A percentile compares a stretch with the other conserved stretches of the same genome.
phyloP scores from a whole-genome alignment of 768 basidiomycete genomes.

The Chalciporus piperatus region DNA sequence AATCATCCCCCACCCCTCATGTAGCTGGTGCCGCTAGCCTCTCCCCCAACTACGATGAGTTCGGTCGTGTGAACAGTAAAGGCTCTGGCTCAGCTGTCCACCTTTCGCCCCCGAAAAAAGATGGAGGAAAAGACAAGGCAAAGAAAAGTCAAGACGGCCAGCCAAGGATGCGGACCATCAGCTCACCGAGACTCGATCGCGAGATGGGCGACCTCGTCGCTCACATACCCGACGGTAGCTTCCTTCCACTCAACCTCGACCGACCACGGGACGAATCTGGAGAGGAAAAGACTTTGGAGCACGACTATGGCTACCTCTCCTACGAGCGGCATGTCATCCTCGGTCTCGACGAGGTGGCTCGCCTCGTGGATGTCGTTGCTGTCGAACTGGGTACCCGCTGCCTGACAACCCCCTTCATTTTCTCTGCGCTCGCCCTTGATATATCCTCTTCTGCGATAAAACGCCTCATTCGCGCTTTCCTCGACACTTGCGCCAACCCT shows the following conservation, averaged over 20 bases:
- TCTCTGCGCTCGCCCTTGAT: slow-evolving; percentile 86
- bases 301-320: slow-evolving; percentile 72
- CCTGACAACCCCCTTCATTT: slow-evolving; percentile 87
- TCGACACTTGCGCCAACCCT: slow-evolving; percentile 53
- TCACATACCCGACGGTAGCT: slow-evolving; percentile 47
- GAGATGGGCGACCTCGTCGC: slow-evolving; percentile 36
- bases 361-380: slow-evolving; percentile 68
- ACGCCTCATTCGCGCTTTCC: slow-evolving; percentile 75
- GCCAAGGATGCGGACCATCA: slow-evolving; percentile 40
- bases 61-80: slow-evolving; percentile 56
- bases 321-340: slow-evolving; percentile 72
- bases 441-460: slow-evolving; percentile 71
- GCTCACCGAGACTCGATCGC: slow-evolving; percentile 35
- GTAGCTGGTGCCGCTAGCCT: neutral
- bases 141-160: slow-evolving; percentile 40
- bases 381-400: slow-evolving; percentile 70
- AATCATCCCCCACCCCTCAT: slow-evolving; percentile 16
- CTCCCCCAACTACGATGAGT: slow-evolving; percentile 52
- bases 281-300: slow-evolving; percentile 38
- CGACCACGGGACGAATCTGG: slow-evolving; percentile 40
- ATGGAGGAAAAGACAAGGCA: slow-evolving; percentile 41
- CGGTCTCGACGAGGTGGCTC: slow-evolving; percentile 68
- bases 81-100: slow-evolving; percentile 31
- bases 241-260: slow-evolving; percentile 52
- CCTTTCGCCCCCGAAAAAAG: slow-evolving; percentile 42